Conservation (phyloP, 2,329 filamentous ascomycete genomes). For the Knoxdaviesia proteae region DNA sequence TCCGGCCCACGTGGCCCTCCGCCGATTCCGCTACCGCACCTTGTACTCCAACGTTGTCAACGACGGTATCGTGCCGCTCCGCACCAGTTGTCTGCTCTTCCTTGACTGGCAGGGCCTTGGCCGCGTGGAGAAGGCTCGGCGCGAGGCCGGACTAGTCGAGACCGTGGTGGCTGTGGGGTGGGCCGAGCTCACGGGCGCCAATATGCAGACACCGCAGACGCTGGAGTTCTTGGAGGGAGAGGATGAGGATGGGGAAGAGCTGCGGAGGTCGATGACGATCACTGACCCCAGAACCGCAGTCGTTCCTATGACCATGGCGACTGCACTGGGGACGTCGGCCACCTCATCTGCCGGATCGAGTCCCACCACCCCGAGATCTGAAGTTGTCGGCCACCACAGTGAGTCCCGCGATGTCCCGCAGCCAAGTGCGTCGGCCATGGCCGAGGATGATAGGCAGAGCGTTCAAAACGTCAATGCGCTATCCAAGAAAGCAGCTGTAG, state of each 20-base stretch:
- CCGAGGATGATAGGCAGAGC: slow-evolving; percentile 44
- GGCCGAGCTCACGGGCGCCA: slow-evolving; percentile 71
- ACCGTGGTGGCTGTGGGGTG: slow-evolving; percentile 88
- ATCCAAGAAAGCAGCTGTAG: slow-evolving; percentile 6
- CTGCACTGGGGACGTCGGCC: slow-evolving; percentile 14
- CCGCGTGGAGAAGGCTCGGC: slow-evolving; percentile 78
- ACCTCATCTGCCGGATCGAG: slow-evolving; percentile 4
- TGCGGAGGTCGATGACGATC: slow-evolving; percentile 2
- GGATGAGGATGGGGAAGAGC: slow-evolving; percentile 11
- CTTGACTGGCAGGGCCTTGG: slow-evolving; percentile 90
- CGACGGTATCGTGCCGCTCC: slow-evolving; percentile 83
- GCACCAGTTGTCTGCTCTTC: slow-evolving; percentile 91
- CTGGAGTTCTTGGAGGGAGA: slow-evolving; percentile 19
- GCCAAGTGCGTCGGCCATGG: slow-evolving; percentile 41
- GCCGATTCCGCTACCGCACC: slow-evolving; percentile 76
- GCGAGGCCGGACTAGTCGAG: slow-evolving; percentile 81
- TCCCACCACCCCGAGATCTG: too few relatives aligned
- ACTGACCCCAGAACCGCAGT: not conserved
- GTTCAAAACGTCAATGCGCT: slow-evolving; percentile 22
- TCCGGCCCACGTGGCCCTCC: slow-evolving; percentile 68
- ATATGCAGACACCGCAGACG: slow-evolving; percentile 24
- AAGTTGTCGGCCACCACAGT: too few relatives aligned
- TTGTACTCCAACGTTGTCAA: slow-evolving; percentile 96
- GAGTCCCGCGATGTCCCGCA: slow-evolving; percentile 40
- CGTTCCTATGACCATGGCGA: too few relatives aligned